Evolutionary conservation across 2,329 filamentous ascomycete species (phyloP).

Genomic region (Alternaria burnsii): DNA sequence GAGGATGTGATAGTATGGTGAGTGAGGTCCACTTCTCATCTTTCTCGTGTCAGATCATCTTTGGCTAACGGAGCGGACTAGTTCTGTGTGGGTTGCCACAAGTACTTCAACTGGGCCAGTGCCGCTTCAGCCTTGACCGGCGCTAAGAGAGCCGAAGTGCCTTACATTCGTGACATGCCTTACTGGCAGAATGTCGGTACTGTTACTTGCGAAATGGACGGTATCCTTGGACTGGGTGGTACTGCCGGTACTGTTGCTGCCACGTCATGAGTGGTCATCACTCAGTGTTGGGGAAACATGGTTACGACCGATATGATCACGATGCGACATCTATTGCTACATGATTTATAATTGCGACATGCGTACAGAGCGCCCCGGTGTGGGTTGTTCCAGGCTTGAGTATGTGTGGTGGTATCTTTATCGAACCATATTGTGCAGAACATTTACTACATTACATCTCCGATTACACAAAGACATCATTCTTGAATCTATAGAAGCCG

Average conservation of each 20-base stretch:
- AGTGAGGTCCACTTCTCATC: not conserved
- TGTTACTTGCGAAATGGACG: constrained; percentile 3
- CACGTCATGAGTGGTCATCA: not conserved
- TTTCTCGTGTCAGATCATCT: not conserved
- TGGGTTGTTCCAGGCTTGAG: not conserved
- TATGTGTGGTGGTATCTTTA: not conserved
- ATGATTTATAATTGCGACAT: not conserved
- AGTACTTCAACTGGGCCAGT: constrained; percentile 38
- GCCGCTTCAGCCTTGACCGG: constrained; percentile 34
- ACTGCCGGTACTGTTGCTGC: not conserved
- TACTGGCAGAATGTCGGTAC: not conserved
- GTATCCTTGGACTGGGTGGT: not conserved
- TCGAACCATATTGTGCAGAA: not conserved
- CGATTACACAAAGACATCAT: not conserved
- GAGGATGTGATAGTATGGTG: constrained; percentile 37
- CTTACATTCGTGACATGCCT: not conserved
- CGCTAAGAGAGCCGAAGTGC: constrained; percentile 21
- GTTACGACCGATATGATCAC: not conserved
- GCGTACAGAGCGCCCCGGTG: not conserved
- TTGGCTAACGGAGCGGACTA: not conserved
- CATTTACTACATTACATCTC: not conserved
- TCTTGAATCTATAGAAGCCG: not conserved
- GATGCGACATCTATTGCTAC: not conserved
- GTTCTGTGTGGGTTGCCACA: constrained; percentile 33
- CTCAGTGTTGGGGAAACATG: not conserved